Evolutionary conservation across 2,329 filamentous ascomycete genomes (phyloP).

Genomic region (Fusarium cicatricum): DNA sequence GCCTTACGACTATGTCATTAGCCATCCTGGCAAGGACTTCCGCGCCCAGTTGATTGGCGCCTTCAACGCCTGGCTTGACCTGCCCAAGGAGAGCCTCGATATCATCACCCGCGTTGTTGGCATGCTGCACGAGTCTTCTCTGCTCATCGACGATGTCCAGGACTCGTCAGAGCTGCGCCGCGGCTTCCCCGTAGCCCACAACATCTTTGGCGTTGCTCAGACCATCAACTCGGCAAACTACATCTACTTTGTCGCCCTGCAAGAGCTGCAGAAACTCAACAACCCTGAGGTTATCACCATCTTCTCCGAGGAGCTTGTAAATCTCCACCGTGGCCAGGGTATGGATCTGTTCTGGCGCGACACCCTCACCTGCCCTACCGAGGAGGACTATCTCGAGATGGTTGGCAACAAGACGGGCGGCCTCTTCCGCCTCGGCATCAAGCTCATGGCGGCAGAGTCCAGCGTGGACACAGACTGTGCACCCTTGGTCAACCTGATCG

Average conservation of each 20-base stretch:
- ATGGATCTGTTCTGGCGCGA: slow-evolving; percentile 94
- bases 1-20: slow-evolving; percentile 82
- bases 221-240: slow-evolving; percentile 94
- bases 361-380: slow-evolving; percentile 81
- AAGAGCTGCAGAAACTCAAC: slow-evolving; percentile 75
- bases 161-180: slow-evolving; percentile 80
- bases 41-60: slow-evolving; percentile 80
- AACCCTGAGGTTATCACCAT: slow-evolving; percentile 74
- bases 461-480: slow-evolving; percentile 70
- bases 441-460: slow-evolving; percentile 85
- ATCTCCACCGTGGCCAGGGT: slow-evolving; percentile 86
- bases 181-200: slow-evolving; percentile 83
- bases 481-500: slow-evolving; percentile 84
- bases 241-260: slow-evolving; percentile 82
- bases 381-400: slow-evolving; percentile 95
- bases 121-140: slow-evolving; percentile 85
- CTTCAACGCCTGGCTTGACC: slow-evolving; percentile 82
- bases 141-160: slow-evolving; percentile 89
- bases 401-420: slow-evolving; percentile 91
- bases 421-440: slow-evolving; percentile 83
- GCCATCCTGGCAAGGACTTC: slow-evolving; percentile 85
- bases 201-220: slow-evolving; percentile 85
- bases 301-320: slow-evolving; percentile 83
- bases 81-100: slow-evolving; percentile 73
- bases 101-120: slow-evolving; percentile 82